phyloP scores from a whole-genome alignment of 2,329 filamentous ascomycete species.

The Colletotrichum sp. region DNA sequence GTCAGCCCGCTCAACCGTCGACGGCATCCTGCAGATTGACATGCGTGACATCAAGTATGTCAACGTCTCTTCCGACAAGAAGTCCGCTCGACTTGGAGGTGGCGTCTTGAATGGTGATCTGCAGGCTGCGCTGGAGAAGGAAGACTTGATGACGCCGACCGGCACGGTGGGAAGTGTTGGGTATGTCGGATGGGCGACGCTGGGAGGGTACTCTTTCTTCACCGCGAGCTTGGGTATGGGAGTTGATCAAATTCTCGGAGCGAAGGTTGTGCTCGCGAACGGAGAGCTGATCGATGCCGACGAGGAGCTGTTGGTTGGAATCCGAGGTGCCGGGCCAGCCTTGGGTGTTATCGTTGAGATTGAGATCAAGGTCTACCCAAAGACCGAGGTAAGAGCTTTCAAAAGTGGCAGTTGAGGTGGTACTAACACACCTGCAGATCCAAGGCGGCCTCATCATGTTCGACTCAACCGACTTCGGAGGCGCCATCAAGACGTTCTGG shows the following conservation, averaged over 20 bases:
- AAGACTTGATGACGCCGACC: conserved; percentile 3
- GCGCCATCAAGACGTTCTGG: conserved; percentile 24
- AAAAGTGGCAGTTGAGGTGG: conserved; percentile 5
- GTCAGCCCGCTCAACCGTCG: not conserved
- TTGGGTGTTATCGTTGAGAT: conserved; percentile 45
- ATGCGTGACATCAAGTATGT: conserved; percentile 13
- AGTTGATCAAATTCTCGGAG: conserved; percentile 38
- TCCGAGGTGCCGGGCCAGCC: conserved; percentile 42
- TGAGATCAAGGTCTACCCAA: conserved; percentile 41
- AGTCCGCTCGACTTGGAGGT: conserved; percentile 9
- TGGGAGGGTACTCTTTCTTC: conserved; percentile 38
- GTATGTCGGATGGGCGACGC: conserved; percentile 36
- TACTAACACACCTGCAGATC: conserved; percentile 25
- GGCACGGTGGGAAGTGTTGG: conserved; percentile 26
- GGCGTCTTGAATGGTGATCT: not conserved
- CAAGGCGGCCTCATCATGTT: conserved; percentile 30
- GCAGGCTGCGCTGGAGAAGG: conserved; percentile 1
- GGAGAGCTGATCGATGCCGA: conserved; percentile 42
- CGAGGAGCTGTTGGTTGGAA: conserved; percentile 37
- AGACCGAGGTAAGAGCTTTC: conserved; percentile 30
- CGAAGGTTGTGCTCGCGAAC: conserved; percentile 39
- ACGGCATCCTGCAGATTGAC: conserved; percentile 19
- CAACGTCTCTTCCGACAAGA: not conserved
- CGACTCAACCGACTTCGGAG: conserved; percentile 32
- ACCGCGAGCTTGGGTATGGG: conserved; percentile 34